phyloP scores from a whole-genome alignment of 2,329 filamentous ascomycete genomes.

The Fusarium coffeatum region DNA sequence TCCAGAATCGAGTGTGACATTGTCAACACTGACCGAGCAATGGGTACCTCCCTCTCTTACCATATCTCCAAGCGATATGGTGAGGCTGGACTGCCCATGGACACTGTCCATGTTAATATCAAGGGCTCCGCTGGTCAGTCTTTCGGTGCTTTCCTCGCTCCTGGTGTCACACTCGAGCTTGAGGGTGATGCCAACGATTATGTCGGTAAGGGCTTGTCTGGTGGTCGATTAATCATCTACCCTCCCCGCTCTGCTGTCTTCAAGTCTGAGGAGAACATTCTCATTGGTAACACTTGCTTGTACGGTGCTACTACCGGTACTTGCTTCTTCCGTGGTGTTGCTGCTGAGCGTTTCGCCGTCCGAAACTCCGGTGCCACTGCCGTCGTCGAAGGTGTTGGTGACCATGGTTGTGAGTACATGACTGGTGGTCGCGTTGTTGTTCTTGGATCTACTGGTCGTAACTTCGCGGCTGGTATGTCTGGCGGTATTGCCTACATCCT shows the following conservation, averaged over 20 bases:
- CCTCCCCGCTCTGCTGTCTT: conserved; percentile 90
- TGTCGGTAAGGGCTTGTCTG: conserved; percentile 94
- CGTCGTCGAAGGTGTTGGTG: conserved; percentile 96
- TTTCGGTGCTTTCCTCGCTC: conserved; percentile 92
- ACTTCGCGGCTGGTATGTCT: conserved; percentile 98
- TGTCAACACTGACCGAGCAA: conserved; percentile 93
- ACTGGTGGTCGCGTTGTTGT: conserved; percentile 92
- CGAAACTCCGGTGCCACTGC: conserved; percentile 95
- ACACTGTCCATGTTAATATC: conserved; percentile 96
- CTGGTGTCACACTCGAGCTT: conserved; percentile 92
- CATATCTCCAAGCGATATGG: conserved; percentile 94
- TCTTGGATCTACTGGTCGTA: conserved; percentile 89
- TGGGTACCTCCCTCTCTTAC: conserved; percentile 94
- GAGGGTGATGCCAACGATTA: conserved; percentile 98
- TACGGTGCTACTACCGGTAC: conserved; percentile 93
- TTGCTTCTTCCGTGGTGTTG: conserved; percentile 96
- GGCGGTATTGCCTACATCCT: conserved; percentile 96
- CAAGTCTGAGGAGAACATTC: conserved; percentile 95
- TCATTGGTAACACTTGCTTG: conserved; percentile 93
- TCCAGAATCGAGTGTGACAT: conserved; percentile 95
- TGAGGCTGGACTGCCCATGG: conserved; percentile 86
- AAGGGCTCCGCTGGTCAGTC: conserved; percentile 97
- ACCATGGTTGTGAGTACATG: conserved; percentile 99
- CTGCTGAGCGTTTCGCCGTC: conserved; percentile 95
- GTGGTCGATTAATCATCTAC: conserved; percentile 92